Conservation (phyloP, 2,329 filamentous ascomycete genomes). For the Trichoderma arundinaceum region DNA sequence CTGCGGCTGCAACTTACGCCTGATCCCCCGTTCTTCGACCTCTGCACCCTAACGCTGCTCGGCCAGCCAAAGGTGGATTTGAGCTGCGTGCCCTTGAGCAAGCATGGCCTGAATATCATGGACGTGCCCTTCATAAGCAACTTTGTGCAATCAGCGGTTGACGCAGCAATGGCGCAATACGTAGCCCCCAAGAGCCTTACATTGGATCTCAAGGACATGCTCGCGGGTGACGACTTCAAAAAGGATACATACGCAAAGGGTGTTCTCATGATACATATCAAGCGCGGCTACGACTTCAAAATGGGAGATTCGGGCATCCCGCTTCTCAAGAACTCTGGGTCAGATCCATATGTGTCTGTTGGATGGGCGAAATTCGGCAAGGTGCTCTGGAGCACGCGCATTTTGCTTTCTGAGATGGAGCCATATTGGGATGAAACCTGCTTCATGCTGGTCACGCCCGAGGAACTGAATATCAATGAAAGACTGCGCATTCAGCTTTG, state of each 20-base stretch:
- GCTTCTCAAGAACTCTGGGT: constrained; percentile 62
- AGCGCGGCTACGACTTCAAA: constrained; percentile 72
- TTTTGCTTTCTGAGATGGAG: constrained; percentile 68
- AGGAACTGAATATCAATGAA: constrained; percentile 75
- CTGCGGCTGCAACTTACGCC: constrained; percentile 74
- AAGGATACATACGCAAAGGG: constrained; percentile 72
- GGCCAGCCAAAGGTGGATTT: constrained; percentile 76
- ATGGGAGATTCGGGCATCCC: constrained; percentile 70
- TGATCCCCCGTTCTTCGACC: constrained; percentile 77
- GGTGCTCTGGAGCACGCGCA: constrained; percentile 65
- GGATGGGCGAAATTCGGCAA: constrained; percentile 79
- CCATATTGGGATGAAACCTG: constrained; percentile 74
- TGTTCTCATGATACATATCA: constrained; percentile 69
- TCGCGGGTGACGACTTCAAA: constrained; percentile 79
- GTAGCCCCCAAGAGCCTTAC: constrained; percentile 78
- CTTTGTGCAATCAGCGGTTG: constrained; percentile 76
- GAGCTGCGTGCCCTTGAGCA: constrained; percentile 72
- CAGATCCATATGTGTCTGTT: constrained; percentile 74
- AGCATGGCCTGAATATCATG: constrained; percentile 74
- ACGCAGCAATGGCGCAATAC: constrained; percentile 75
- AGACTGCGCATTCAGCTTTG: constrained; percentile 72
- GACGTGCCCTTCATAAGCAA: constrained; percentile 75
- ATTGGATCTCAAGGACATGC: constrained; percentile 76
- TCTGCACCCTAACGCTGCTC: constrained; percentile 75
- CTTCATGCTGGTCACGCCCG: constrained; percentile 70